Conservation (phyloP, 257 asterid species). For the Salvia miltiorrhiza region DNA sequence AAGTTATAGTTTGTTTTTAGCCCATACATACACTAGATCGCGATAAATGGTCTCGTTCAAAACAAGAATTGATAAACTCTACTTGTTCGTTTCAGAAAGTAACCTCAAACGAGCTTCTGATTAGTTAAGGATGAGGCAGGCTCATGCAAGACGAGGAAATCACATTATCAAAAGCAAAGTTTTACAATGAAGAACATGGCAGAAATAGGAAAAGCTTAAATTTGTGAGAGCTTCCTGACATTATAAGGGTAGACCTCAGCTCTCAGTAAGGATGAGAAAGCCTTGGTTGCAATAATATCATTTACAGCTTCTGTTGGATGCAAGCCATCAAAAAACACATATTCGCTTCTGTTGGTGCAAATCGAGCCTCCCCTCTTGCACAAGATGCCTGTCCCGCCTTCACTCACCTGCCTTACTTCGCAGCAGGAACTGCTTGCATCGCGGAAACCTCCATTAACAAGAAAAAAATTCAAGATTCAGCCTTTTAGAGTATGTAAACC, state of each 20-base stretch:
- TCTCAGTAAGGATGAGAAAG: conserved; percentile 33
- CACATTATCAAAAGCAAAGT: not conserved
- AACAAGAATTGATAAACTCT: not conserved
- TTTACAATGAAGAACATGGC: not conserved
- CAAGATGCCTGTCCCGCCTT: conserved; percentile 50
- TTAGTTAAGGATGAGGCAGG: not conserved
- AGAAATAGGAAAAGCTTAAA: conserved; percentile 9
- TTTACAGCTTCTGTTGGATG: conserved; percentile 81
- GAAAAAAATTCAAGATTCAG: not conserved
- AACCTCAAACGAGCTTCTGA: not conserved
- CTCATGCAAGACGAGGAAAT: not conserved
- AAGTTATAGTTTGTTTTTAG: too few relatives aligned
- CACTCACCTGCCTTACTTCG: conserved; percentile 32
- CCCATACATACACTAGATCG: not conserved
- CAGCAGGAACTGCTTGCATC: conserved; percentile 50
- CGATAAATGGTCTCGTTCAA: not conserved
- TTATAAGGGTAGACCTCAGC: conserved; percentile 61
- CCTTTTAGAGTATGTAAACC: not conserved
- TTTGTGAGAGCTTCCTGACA: conserved; percentile 37
- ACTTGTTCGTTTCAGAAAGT: not conserved
- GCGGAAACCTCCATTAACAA: conserved; percentile 36
- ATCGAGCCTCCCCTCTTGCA: conserved; percentile 56
- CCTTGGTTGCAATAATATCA: conserved; percentile 48
- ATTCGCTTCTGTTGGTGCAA: conserved; percentile 39
- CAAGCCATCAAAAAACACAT: conserved; percentile 64